phyloP scores from a whole-genome alignment of 768 basidiomycete genomes.

The Neoboletus brunneissimus region DNA sequence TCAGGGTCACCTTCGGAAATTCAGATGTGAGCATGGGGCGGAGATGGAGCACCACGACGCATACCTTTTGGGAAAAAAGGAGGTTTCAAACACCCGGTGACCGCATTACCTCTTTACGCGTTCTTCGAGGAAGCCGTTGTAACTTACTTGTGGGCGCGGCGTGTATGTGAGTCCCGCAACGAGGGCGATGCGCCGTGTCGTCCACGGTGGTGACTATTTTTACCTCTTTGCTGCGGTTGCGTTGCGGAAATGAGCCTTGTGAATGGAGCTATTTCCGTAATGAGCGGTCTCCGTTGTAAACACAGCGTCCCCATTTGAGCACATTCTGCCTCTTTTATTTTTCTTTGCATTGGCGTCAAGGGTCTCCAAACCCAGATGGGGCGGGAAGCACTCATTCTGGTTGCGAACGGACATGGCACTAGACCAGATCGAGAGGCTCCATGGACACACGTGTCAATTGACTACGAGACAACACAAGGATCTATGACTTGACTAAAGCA shows the following conservation, averaged over 20 bases:
- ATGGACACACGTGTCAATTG: slow-evolving; percentile 1
- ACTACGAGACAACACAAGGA: slow-evolving; percentile 7
- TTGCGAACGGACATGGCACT: background rate
- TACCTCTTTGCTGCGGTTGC: slow-evolving; percentile 16
- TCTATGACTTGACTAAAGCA: slow-evolving; percentile 37
- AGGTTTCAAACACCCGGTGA: background rate
- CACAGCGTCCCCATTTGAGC: background rate
- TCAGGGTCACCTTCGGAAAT: slow-evolving; percentile 14
- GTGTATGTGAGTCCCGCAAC: background rate
- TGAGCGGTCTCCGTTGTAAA: slow-evolving; percentile 6
- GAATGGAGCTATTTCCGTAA: slow-evolving; percentile 4
- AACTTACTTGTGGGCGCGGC: background rate
- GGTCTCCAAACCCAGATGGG: background rate
- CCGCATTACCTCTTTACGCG: slow-evolving; percentile 2
- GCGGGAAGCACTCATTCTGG: background rate
- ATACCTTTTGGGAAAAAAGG: background rate
- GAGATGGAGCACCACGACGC: slow-evolving; percentile 2
- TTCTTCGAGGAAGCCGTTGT: background rate
- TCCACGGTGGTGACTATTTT: background rate
- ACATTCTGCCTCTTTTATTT: background rate
- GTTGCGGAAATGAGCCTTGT: slow-evolving; percentile 10
- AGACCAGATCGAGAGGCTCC: background rate
- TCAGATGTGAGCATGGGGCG: background rate
- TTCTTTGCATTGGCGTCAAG: background rate
- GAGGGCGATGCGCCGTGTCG: background rate